These are phyloP conservation scores for Lagenidium giganteum DNA, from an alignment of 352 stramenopile species.

Conservation along the genomic window DNA sequence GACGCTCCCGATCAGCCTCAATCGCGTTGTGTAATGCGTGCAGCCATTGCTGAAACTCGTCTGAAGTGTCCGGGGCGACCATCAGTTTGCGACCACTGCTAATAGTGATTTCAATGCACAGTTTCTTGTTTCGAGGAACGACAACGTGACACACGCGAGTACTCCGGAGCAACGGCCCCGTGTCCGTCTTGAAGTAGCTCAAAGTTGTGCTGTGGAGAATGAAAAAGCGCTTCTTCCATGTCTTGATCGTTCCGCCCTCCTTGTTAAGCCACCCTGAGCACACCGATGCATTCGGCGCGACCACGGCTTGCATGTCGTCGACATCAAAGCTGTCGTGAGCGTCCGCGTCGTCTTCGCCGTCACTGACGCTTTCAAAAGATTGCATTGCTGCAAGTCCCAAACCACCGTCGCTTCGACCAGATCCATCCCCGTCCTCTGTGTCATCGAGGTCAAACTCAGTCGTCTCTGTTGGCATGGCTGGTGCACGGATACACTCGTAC, in stretches of 20 bases:
- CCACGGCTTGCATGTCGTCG: slow-evolving; percentile 7
- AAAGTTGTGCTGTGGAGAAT: slow-evolving; percentile 68
- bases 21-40: too few relatives aligned
- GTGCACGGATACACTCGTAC: slow-evolving; percentile 35
- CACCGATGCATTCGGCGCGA: slow-evolving; percentile 13
- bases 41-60: too few relatives aligned
- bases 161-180: slow-evolving; percentile 55
- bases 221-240: slow-evolving; percentile 82
- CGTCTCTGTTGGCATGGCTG: slow-evolving; percentile 18
- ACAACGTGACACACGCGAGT: slow-evolving; percentile 69
- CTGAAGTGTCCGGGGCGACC: too few relatives aligned
- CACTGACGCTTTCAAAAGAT: too few relatives aligned
- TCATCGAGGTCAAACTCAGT: slow-evolving; percentile 53
- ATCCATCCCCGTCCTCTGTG: slow-evolving; percentile 31
- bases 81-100: slow-evolving; percentile 68
- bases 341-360: too few relatives aligned
- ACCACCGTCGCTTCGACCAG: not conserved
- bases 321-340: not conserved
- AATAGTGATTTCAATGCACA: slow-evolving; percentile 76
- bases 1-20: too few relatives aligned
- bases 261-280: slow-evolving; percentile 80
- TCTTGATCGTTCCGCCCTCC: slow-evolving; percentile 78
- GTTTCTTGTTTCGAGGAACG: slow-evolving; percentile 50
- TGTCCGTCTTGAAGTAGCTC: slow-evolving; percentile 84
- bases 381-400: not conserved